phyloP scores from a whole-genome alignment of 495 filamentous ascomycete species.

The Massariosphaeria phaeospora region DNA sequence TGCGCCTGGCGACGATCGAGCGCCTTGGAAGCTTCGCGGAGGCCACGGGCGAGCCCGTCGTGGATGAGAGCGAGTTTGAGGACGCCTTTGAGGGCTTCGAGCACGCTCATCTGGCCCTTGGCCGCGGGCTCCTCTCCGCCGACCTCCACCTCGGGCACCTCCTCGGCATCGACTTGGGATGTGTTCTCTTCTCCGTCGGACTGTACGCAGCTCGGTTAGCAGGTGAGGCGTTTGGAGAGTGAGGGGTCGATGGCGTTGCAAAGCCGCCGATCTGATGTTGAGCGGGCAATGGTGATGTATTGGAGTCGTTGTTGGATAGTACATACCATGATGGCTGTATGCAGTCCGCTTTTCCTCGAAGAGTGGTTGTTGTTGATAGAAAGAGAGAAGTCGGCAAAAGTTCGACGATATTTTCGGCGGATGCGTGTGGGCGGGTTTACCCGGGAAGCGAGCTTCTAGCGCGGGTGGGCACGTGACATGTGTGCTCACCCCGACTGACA shows the following conservation, averaged over 20 bases:
- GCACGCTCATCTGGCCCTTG: slow-evolving; percentile 93
- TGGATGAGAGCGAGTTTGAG: slow-evolving; percentile 98
- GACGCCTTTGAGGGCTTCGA: slow-evolving; percentile 95
- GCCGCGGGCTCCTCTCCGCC: slow-evolving; percentile 69
- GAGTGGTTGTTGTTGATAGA: slow-evolving; percentile 43
- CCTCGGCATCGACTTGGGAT: slow-evolving; percentile 49
- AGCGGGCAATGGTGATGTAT: too few species aligned
- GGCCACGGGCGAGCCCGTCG: slow-evolving; percentile 96
- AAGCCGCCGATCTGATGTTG: too few species aligned
- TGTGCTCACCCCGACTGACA: too few species aligned
- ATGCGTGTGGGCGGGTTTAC: slow-evolving; percentile 4
- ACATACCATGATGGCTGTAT: slow-evolving; percentile 42
- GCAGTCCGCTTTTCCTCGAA: slow-evolving; percentile 56
- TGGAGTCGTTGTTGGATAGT: too few species aligned
- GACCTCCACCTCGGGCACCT: slow-evolving; percentile 77
- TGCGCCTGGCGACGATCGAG: slow-evolving; percentile 96
- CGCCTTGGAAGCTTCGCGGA: slow-evolving; percentile 95
- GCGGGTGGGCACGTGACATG: too few species aligned
- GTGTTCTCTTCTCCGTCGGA: slow-evolving; percentile 86
- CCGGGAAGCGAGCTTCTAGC: slow-evolving; percentile 5
- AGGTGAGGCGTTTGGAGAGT: neutral
- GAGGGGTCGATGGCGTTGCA: neutral
- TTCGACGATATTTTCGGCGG: too few species aligned
- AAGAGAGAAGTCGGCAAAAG: slow-evolving; percentile 2
- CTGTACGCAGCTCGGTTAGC: slow-evolving; percentile 36